Evolutionary conservation across 2,329 filamentous ascomycete species (phyloP).

Genomic region (Mycosphaerella sp.): DNA sequence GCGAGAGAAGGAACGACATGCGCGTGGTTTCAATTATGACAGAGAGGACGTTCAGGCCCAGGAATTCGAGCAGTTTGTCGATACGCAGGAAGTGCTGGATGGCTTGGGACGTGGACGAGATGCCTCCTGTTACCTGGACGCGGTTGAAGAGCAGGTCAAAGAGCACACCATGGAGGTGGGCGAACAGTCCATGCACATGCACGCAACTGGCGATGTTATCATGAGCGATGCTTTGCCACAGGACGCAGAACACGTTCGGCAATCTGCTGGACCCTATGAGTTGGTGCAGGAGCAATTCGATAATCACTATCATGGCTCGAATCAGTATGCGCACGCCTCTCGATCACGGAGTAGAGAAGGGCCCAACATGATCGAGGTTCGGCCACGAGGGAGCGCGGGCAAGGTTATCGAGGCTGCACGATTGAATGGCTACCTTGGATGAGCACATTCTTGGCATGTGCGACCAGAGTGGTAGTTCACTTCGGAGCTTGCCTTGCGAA

Average conservation of each 20-base stretch:
- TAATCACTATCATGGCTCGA: neutral
- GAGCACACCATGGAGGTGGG: neutral
- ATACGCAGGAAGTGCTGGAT: neutral
- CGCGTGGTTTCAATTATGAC: slow-evolving; percentile 1
- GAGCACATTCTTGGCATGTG: neutral
- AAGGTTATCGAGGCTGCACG: neutral
- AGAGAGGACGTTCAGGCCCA: neutral
- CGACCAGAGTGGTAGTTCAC: no score
- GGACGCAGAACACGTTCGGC: neutral
- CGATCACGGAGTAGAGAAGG: neutral
- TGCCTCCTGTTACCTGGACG: neutral
- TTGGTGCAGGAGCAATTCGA: neutral
- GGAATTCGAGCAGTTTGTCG: neutral
- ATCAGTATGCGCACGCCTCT: neutral
- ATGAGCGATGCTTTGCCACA: neutral
- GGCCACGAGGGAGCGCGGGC: neutral
- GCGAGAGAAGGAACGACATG: neutral
- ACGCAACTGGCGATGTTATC: neutral
- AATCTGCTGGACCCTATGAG: neutral
- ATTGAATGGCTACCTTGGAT: neutral
- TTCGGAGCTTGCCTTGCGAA: no score
- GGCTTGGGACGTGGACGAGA: neutral
- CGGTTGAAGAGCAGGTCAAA: slow-evolving; percentile 3
- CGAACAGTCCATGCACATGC: neutral
- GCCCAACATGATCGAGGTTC: neutral